These are phyloP conservation scores for Cryptosporidium sp. DNA, from an alignment of 169 alveolate species.

Conservation along the genomic window DNA sequence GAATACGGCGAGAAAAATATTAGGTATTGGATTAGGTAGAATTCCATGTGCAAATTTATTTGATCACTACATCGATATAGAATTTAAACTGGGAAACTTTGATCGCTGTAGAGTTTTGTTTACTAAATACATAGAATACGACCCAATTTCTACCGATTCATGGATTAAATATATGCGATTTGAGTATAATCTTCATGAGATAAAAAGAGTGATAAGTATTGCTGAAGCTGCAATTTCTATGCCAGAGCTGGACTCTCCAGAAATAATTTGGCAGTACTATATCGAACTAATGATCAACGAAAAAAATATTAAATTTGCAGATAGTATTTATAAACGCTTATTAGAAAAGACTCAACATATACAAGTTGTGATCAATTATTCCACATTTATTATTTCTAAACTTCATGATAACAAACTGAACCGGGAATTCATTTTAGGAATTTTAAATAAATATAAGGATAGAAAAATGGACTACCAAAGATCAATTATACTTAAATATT, in stretches of 20 bases:
- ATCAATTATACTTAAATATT: conserved; percentile 21
- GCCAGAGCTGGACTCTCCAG: conserved; percentile 85
- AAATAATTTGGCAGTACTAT: conserved; percentile 85
- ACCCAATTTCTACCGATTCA: conserved; percentile 81
- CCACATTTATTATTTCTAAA: conserved; percentile 32
- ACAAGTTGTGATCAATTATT: conserved; percentile 77
- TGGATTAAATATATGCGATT: conserved; percentile 55
- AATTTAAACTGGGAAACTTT: conserved; percentile 93
- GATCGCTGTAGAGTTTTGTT: conserved; percentile 94
- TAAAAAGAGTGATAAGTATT: conserved; percentile 81
- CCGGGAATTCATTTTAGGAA: conserved; percentile 35
- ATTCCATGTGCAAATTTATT: conserved; percentile 92
- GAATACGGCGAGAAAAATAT: conserved; percentile 90
- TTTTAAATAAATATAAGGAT: conserved; percentile 34
- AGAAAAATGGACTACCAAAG: conserved; percentile 35
- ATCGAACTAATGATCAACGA: conserved; percentile 83
- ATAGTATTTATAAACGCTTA: conserved; percentile 89
- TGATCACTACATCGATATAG: conserved; percentile 92
- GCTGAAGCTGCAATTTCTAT: conserved; percentile 82
- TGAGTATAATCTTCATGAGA: conserved; percentile 77
- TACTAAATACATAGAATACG: conserved; percentile 91
- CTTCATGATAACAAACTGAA: conserved; percentile 3
- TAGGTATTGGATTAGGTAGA: conserved; percentile 94
- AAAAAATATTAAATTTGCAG: conserved; percentile 83
- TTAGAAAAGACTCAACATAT: conserved; percentile 92